A percentile compares a stretch with the other conserved stretches of the same genome.
These are phyloP conservation scores for Globisporangium okanoganense DNA, from an alignment of 352 stramenopile species.

Conservation along the genomic window DNA sequence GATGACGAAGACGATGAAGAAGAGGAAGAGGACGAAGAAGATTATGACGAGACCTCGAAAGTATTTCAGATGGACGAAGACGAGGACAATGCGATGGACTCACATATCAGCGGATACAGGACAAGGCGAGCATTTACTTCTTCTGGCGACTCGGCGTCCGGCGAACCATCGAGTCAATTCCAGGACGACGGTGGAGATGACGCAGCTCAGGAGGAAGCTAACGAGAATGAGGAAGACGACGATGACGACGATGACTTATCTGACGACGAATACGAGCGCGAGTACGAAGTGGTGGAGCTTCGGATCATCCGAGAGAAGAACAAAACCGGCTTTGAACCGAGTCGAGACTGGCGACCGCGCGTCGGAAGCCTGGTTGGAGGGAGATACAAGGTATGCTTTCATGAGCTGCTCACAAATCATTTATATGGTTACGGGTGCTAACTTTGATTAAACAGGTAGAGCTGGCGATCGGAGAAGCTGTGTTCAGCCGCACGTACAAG, in stretches of 20 bases:
- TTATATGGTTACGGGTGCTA: conserved; percentile 34
- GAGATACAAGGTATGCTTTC: conserved; percentile 49
- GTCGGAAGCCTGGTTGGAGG: conserved; percentile 49
- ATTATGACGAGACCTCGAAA: conserved; percentile 35
- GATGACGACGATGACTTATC: conserved; percentile 34
- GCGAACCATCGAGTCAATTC: background rate
- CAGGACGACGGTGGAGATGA: conserved; percentile 14
- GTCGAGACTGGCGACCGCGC: conserved; percentile 68
- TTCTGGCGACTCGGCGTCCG: background rate
- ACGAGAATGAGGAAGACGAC: conserved; percentile 22
- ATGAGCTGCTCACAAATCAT: background rate
- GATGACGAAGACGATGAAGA: conserved; percentile 15
- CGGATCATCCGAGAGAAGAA: conserved; percentile 75
- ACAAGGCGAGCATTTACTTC: conserved; percentile 7
- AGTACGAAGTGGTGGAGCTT: conserved; percentile 72
- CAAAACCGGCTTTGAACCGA: conserved; percentile 77
- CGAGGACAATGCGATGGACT: conserved; percentile 16
- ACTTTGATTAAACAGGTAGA: conserved; percentile 40
- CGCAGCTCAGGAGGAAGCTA: background rate
- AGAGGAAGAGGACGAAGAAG: conserved; percentile 18
- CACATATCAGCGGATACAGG: conserved; percentile 12
- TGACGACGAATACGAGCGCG: conserved; percentile 33
- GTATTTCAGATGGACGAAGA: conserved; percentile 65
- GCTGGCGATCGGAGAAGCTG: conserved; percentile 69
- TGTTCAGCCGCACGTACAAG: conserved; percentile 85